These are phyloP conservation scores for Musa balbisiana DNA, from an alignment of 202 grass and related monocot species.

Conservation along the genomic window DNA sequence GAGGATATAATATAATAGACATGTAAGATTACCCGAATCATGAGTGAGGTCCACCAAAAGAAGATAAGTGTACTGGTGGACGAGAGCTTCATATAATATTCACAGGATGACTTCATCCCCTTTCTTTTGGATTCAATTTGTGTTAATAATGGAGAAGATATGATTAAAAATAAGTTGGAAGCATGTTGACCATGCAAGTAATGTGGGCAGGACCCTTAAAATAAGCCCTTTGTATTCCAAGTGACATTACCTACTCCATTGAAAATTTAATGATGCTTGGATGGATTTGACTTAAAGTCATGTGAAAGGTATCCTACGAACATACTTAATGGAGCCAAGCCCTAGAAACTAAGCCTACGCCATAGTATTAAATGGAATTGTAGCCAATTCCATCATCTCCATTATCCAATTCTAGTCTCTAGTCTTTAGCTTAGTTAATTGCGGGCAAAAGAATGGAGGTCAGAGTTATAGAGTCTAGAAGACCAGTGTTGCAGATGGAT, in stretches of 20 bases:
- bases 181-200: conserved; percentile 65
- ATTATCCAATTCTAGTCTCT: too few species aligned
- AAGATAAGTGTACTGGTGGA: conserved; percentile 62
- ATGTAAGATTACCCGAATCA: conserved; percentile 91
- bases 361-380: too few species aligned
- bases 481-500: too few species aligned
- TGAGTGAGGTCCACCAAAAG: conserved; percentile 46
- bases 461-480: too few species aligned
- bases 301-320: conserved; percentile 69
- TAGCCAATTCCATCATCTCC: too few species aligned
- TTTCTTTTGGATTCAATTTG: conserved; percentile 21
- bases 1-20: conserved; percentile 49
- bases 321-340: conserved; percentile 42
- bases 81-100: conserved; percentile 50
- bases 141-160: conserved; percentile 89
- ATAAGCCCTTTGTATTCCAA: conserved; percentile 42
- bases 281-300: conserved; percentile 99
- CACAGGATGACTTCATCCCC: conserved; percentile 34
- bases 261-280: conserved; percentile 66
- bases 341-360: conserved; percentile 37
- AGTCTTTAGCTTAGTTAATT: too few species aligned
- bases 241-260: conserved; percentile 92
- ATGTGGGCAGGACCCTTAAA: conserved; percentile 51
- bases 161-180: conserved; percentile 63
- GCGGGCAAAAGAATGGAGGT: too few species aligned